A percentile compares a stretch with the other conserved stretches of the same genome.
Conservation (phyloP, 2,329 filamentous ascomycete genomes). For the Arthrobotrys megalospora region DNA sequence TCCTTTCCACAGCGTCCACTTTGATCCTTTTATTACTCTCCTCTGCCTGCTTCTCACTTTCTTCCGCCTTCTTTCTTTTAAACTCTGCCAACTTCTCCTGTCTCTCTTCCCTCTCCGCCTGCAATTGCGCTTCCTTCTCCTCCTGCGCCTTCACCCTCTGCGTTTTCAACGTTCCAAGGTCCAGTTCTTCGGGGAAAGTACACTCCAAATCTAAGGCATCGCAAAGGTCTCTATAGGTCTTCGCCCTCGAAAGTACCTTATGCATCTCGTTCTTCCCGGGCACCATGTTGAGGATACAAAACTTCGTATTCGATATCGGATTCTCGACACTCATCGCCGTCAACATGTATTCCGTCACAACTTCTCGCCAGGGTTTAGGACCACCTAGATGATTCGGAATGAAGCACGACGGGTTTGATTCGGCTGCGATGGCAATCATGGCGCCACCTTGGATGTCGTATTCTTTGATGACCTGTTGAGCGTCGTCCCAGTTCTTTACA, state of each 20-base stretch:
- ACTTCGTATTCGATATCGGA: constrained; percentile 93
- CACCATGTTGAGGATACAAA: constrained; percentile 76
- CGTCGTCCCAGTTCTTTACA: constrained; percentile 82
- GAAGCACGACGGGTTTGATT: constrained; percentile 93
- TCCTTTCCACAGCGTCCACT: constrained; percentile 28
- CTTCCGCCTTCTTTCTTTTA: constrained; percentile 66
- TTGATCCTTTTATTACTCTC: constrained; percentile 39
- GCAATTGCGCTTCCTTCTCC: constrained; percentile 46
- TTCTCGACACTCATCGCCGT: constrained; percentile 84
- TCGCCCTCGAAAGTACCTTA: constrained; percentile 75
- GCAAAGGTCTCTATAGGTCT: constrained; percentile 80
- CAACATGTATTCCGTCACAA: constrained; percentile 82
- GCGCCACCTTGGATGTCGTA: constrained; percentile 87
- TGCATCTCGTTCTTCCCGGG: constrained; percentile 83
- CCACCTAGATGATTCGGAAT: constrained; percentile 79
- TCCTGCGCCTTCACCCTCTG: constrained; percentile 40
- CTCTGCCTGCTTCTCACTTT: background rate
- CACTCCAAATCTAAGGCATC: constrained; percentile 76
- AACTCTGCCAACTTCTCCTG: constrained; percentile 62
- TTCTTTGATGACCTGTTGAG: constrained; percentile 78
- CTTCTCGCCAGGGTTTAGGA: constrained; percentile 79
- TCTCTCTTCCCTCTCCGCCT: constrained; percentile 59
- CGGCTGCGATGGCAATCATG: constrained; percentile 96
- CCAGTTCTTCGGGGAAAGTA: constrained; percentile 75
- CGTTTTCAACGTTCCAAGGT: constrained; percentile 69